Conservation (phyloP, 2,329 filamentous ascomycete species). For the Daldinia sp. region DNA sequence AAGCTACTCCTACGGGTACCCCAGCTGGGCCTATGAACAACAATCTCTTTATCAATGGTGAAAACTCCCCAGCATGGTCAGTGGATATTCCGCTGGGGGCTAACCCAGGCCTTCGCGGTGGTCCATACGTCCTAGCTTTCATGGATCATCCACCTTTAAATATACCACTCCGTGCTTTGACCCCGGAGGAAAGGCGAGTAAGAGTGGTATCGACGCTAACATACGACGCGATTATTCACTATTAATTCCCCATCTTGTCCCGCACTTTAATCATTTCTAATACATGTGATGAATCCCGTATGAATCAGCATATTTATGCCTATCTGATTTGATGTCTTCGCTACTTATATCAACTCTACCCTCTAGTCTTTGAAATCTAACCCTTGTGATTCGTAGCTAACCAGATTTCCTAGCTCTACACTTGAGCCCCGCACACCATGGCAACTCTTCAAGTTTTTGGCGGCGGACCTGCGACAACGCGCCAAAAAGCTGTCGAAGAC, state of each 20-base stretch:
- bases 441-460: slow-evolving; percentile 42
- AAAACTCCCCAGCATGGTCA: slow-evolving; percentile 7
- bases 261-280: neutral
- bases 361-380: neutral
- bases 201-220: neutral
- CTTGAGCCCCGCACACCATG: slow-evolving; percentile 35
- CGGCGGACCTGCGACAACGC: slow-evolving; percentile 36
- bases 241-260: neutral
- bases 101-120: slow-evolving; percentile 28
- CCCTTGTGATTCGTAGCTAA: slow-evolving; percentile 18
- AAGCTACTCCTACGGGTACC: neutral
- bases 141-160: slow-evolving; percentile 1
- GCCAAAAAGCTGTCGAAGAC: slow-evolving; percentile 70
- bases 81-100: slow-evolving; percentile 1
- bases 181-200: slow-evolving; percentile 18
- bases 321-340: neutral
- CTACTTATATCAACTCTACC: neutral
- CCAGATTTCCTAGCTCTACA: slow-evolving; percentile 10
- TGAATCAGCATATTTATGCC: neutral
- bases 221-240: neutral
- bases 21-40: slow-evolving; percentile 23
- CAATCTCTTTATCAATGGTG: slow-evolving; percentile 17
- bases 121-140: slow-evolving; percentile 20
- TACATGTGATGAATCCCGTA: neutral
- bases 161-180: neutral